Base-by-base conservation (phyloP, 2,329 filamentous ascomycete species). In the Uncinocarpus reesii region DNA sequence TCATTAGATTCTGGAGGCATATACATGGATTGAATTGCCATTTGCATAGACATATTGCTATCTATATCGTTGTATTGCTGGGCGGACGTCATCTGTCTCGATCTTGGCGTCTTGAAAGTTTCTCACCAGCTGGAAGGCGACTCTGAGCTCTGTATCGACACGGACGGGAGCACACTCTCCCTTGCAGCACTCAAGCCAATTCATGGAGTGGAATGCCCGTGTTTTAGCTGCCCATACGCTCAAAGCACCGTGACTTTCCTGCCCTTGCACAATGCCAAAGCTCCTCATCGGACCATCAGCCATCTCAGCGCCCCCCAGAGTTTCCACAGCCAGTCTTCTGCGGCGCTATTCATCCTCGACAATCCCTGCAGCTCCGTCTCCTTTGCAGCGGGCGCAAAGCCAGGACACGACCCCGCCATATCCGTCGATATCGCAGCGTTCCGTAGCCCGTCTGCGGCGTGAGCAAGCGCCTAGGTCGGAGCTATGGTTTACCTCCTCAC, bases 361-460 rank as follows among this genome's bases (percentile, higher is more conserved):
- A 38, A 43, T 42, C 31, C 38, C 46, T 31, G 46, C 46, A n/a
- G 46, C 37, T 24, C 46, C 46, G 7, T 43, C 46, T 29, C 15
- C 46, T 13, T 26, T 48, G 28, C 46, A 43, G 21, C 31, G 40
- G 15, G 21, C 46, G 28, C 38, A 43, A 11, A 29, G 5, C 13
- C 46, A 48, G 21, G 5, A 11, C 15, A 15, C 1, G 4, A 37
- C 20, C 18, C 4, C 38, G n/a, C 24, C 47, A 23, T 62, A 62
- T 52, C 53, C 55, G 37, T 61, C 59, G 10, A 58, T 59, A n/a
- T 56, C 59, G 16, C 52, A 50, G 26, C 58, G 58, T 40, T 56
- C 56, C 29, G 57, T 69, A 4, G 67, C 65, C 8, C 65, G 66
- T 46, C 59, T 64, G 8, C 62, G 61, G 20, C 57, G 65, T 51